Base-by-base conservation (phyloP, 2,329 filamentous ascomycete species). In the Emmonsiellopsis sp. region DNA sequence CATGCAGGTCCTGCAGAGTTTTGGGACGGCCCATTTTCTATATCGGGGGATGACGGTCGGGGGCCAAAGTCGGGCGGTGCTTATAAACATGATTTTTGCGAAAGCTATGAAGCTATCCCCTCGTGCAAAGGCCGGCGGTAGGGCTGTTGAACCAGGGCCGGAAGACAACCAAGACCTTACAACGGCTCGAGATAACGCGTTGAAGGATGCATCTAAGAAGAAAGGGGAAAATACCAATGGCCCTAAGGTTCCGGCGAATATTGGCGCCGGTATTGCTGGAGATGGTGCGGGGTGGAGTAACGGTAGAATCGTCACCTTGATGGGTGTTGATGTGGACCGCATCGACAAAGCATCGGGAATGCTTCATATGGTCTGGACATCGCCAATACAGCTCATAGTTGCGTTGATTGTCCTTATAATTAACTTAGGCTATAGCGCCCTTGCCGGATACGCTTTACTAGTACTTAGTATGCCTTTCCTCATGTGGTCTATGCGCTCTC, bases 301-400 rank as follows among this genome's bases (percentile, higher is more conserved):
- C 63, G 93, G 93, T 21, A 83, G 89, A 57, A 88, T 97, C 51
- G 83, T 93, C 65, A 95, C 94, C 60, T 67, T 97, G 61, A 96
- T 97, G 91, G 92, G 88, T 56, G 89, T 93, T 44, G 92, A 97
- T 66, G 94, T 91, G 0, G 94, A 95, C 69, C 88, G 92, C 60
- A 78, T 98, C 56, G 91, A 97, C 62, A 86, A 90, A 65, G 90
- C 90, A 1, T 88, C 82, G 40, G 89, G 88, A 42, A 79, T 96
- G 68, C 92, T 96, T 70, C 93, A 98, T 68, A 81, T 96, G 73
- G 76, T 87, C 21, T 98, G 93, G 93, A 88, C 88, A 1, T 82
- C 88, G 0, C 91, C 92, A 0, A 74, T 96, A 40, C 77, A 85
- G 27, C 85, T 90, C 55, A 65, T 93, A 49, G 76, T 96, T 58